Base-by-base conservation (phyloP, 2,329 filamentous ascomycete species). In the Paradendryphiella salina region DNA sequence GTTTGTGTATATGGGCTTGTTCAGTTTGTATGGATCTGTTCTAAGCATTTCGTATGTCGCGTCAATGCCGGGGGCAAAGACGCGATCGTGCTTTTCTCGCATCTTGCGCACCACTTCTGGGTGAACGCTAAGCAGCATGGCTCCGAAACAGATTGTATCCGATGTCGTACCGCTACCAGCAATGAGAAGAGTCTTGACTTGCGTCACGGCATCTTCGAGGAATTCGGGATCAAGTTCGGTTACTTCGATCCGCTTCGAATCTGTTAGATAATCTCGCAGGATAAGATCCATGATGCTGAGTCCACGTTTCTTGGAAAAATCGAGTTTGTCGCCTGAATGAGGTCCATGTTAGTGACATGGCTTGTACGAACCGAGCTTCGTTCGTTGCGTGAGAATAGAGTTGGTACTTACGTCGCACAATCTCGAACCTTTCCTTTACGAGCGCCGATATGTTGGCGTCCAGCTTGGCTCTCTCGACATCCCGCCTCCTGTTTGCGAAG, bases 1-100 rank as follows among this genome's bases (percentile, higher is more conserved):
- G 4, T 67, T 69, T 3, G 80, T 81, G 61, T 81, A 83, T 0
- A 75, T 73, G 18, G 84, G 72, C 34, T 76, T 70, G 63, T 80
- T 81, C 41, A 84, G 71, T 3, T 79, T 70, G 20, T 73, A 64
- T 0, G 79, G 76, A 20, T 80, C 69, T 2, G 71, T 55, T 28
- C 70, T 64, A 15, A 84, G 70, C 21, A 72, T 64, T 2, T 65
- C 58, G 23, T 73, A 74, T 0, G 73, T 72, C 4, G 65, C 64
- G 4, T 70, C 59, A 7, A 71, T 60, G 34, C 78, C 73, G 0
- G 73, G 48, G 9, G 80, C 77, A 34, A 83, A 77, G n/a, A 84
- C 71, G 2, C 69, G 66, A 56, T 81, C 77, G 56, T 82, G 80
- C 61, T 85, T 82, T 17, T 72, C 64, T 18, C 74, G 66, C 23